phyloP scores from a whole-genome alignment of 208 protist species.

The Leishmania amazonensis region DNA sequence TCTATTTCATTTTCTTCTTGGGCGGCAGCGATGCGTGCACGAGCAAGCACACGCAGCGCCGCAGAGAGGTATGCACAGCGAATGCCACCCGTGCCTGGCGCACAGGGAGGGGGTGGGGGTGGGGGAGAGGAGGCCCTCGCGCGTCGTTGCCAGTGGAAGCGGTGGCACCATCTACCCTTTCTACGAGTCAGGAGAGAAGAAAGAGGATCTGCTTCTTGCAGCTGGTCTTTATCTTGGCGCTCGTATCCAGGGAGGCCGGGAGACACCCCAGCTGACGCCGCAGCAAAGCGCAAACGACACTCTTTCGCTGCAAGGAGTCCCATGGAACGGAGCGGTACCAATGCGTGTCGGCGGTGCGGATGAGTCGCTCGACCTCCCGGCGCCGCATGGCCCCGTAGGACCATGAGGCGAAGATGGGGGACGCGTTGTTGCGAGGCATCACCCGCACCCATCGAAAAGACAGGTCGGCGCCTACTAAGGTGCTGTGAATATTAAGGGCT shows the following conservation, averaged over 20 bases:
- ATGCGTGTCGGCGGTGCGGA: constrained; percentile 25
- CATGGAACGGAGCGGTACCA: constrained; percentile 37
- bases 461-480: constrained; percentile 45
- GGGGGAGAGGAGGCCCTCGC: neutral
- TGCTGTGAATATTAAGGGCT: constrained; percentile 28
- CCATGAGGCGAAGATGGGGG: constrained; percentile 45
- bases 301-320: constrained; percentile 31
- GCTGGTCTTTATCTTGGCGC: constrained; percentile 15
- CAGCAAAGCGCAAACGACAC: constrained; percentile 47
- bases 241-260: neutral
- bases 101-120: neutral
- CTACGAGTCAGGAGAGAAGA: constrained; percentile 29
- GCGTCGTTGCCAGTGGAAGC: neutral
- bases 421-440: constrained; percentile 16
- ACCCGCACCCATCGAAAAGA: constrained; percentile 51
- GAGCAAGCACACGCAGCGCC: no score
- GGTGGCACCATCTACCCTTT: neutral
- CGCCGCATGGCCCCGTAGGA: constrained; percentile 33
- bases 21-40: neutral
- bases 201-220: constrained; percentile 59
- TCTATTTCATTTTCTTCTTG: neutral
- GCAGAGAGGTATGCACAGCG: neutral
- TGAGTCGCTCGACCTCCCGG: constrained; percentile 29
- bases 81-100: neutral
- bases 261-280: constrained; percentile 41